Evolutionary conservation across 108 stramenopile species (phyloP), one percentile per base, ranked within the genome.

Genomic region (Cyclostephanos tholiformis): DNA sequence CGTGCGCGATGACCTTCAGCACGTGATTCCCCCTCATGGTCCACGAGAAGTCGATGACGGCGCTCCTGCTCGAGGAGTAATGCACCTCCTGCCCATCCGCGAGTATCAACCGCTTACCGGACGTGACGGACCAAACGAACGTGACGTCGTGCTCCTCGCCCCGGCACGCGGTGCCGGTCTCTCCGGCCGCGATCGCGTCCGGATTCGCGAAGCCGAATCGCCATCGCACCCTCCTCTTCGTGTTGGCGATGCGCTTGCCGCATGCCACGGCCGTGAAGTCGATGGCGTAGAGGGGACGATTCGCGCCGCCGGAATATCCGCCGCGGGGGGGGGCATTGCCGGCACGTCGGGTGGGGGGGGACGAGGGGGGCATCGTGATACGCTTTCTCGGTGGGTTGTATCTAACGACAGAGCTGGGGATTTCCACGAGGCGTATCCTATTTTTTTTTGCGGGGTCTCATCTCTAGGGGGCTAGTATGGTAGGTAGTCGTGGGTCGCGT

Each of bases 81-180:
- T 92, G 90, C 30, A 92, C 82, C 70, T 92, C 95, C 57, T 91
- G 87, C 19, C 91, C 91, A 67, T 95, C 94, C 4, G 82, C 82
- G 69, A 91, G 63, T 46, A 93, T 80, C 20, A 90, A 65, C 25
- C 92, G 84, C 64, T 96, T 96, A 38, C 95, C 95, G 35, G 86
- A 87, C 10, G 95, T 92, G 46, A 96, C 72, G 69, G 79, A 82
- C 95, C 95, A 96, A 35, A 94, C 89, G 43, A 96, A 71, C 51
- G 89, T 91, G 44, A 96, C 86, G 69, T 96, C 95, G 70, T 96
- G 95, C 68, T 96, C 95, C 82, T 96, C 92, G 9, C 95, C 95
- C 43, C 95, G 89, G 57, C 91, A 92, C 26, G 84, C 91, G 17
- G 90, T 93, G 27, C 92, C 95, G 39, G 92, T 92, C 71, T 87